These are phyloP conservation scores for Dioszegia hungarica DNA, from an alignment of 768 basidiomycete species.

Conservation along the genomic window DNA sequence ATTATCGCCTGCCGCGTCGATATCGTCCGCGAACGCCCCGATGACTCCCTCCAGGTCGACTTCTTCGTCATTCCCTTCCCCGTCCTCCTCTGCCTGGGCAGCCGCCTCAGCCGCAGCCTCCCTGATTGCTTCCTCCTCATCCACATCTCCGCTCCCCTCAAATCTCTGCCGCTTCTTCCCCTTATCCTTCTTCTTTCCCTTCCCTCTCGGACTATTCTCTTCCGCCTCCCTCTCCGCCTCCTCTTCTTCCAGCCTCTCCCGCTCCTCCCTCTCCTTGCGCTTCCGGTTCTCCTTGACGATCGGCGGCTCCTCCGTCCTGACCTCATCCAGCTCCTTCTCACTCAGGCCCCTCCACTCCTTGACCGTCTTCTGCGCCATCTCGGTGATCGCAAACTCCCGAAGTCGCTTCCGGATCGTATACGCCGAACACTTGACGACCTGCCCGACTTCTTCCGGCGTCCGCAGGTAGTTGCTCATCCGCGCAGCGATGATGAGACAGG, in stretches of 20 bases:
- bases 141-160: not conserved
- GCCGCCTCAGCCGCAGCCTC: not conserved
- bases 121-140: conserved; percentile 1
- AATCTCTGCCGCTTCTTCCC: not conserved
- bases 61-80: conserved; percentile 30
- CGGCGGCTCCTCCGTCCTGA: conserved; percentile 31
- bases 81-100: conserved; percentile 46
- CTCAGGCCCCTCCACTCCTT: conserved; percentile 76
- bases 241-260: conserved; percentile 47
- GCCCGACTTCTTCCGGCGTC: conserved; percentile 90
- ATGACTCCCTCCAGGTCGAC: conserved; percentile 7
- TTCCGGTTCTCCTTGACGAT: conserved; percentile 22
- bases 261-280: conserved; percentile 13
- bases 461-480: conserved; percentile 97
- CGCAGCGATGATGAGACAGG: conserved; percentile 86
- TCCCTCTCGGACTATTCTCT: not conserved
- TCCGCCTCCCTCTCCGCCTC: conserved; percentile 36
- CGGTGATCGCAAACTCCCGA: conserved; percentile 88
- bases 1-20: conserved; percentile 16
- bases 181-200: conserved; percentile 10
- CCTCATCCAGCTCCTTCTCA: conserved; percentile 23
- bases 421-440: conserved; percentile 98
- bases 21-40: conserved; percentile 9
- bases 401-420: conserved; percentile 86
- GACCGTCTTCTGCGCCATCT: conserved; percentile 76